A percentile compares a stretch with the other conserved stretches of the same genome.
phyloP scores from a whole-genome alignment of 306 rosid genomes.

The Calophaca sinica region DNA sequence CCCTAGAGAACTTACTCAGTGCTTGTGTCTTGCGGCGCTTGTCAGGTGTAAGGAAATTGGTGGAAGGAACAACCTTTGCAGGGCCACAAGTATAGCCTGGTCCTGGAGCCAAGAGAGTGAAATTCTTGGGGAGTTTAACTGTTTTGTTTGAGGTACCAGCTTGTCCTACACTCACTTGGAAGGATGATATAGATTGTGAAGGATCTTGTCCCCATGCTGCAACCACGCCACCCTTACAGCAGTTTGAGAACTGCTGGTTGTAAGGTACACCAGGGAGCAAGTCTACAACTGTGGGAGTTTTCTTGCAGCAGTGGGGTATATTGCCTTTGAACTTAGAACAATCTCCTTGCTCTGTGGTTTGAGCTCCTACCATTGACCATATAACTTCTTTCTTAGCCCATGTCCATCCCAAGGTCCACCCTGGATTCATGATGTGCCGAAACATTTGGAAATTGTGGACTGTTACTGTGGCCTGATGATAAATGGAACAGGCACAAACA shows the following conservation, averaged over 20 bases:
- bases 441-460: conserved; percentile 86
- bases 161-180: conserved; percentile 83
- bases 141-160: conserved; percentile 89
- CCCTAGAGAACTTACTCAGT: conserved; percentile 60
- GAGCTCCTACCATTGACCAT: conserved; percentile 86
- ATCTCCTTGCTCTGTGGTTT: conserved; percentile 94
- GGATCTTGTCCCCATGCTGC: conserved; percentile 98
- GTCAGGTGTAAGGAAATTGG: conserved; percentile 73
- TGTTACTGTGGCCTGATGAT: conserved; percentile 71
- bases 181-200: conserved; percentile 73
- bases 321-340: conserved; percentile 88
- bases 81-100: conserved; percentile 93
- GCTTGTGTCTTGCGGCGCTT: conserved; percentile 92
- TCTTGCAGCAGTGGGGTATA: conserved; percentile 91
- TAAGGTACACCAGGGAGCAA: conserved; percentile 93
- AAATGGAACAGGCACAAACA: neutral
- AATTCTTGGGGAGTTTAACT: conserved; percentile 83
- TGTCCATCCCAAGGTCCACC: conserved; percentile 94
- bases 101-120: conserved; percentile 90
- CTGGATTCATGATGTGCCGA: conserved; percentile 90
- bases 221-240: conserved; percentile 94
- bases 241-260: conserved; percentile 87
- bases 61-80: conserved; percentile 89
- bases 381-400: conserved; percentile 93
- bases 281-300: conserved; percentile 81